phyloP scores from a whole-genome alignment of 1,284 basidiomycete genomes.

The Cryptococcus deneoformans region DNA sequence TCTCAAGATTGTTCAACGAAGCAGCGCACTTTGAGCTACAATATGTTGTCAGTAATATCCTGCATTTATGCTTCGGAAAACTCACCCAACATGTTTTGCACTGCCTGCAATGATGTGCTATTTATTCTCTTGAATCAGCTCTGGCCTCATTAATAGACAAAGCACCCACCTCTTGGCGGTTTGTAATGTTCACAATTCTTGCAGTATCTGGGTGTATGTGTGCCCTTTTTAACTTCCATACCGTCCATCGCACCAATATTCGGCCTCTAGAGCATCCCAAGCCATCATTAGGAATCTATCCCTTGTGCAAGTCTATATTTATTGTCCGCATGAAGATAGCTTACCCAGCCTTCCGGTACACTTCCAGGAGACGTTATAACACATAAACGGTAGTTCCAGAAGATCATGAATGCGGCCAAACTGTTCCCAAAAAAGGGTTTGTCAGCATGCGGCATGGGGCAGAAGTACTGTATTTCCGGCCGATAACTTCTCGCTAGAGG shows the following conservation, averaged over 20 bases:
- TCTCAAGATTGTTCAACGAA: background rate
- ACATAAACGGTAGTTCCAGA: conserved; percentile 83
- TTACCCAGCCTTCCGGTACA: conserved; percentile 78
- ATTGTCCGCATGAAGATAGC: conserved; percentile 32
- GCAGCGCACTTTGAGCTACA: conserved; percentile 50
- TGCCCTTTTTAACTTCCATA: conserved; percentile 82
- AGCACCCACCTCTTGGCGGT: conserved; percentile 47
- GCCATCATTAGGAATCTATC: no score
- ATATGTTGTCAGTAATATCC: background rate
- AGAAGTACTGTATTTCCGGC: no score
- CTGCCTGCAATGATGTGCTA: conserved; percentile 80
- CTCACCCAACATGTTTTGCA: conserved; percentile 64
- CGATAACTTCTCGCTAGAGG: conserved; percentile 3
- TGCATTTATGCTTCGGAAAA: background rate
- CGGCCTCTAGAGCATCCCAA: conserved; percentile 58
- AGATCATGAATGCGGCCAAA: conserved; percentile 67
- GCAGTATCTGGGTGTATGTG: conserved; percentile 75
- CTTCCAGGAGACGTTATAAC: conserved; percentile 75
- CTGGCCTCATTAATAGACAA: conserved; percentile 39
- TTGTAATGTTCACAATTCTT: conserved; percentile 61
- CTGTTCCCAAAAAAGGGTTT: conserved; percentile 58
- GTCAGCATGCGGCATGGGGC: no score
- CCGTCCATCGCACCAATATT: conserved; percentile 64
- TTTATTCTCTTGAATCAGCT: conserved; percentile 39
- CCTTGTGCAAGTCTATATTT: no score